Evolutionary conservation across 176 grass and related monocot genomes (phyloP).

Genomic region (Triticum aestivum): DNA sequence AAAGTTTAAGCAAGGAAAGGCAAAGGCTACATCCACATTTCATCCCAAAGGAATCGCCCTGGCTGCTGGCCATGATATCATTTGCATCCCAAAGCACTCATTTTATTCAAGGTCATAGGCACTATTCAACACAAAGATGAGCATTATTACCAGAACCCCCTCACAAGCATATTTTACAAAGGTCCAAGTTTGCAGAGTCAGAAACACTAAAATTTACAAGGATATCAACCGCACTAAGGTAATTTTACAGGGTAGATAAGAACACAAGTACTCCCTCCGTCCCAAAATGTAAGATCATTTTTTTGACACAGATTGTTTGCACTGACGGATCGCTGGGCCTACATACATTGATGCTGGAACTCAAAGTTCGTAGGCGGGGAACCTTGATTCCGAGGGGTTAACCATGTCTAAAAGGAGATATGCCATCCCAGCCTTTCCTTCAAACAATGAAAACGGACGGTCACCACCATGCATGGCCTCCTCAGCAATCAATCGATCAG

Average conservation of each 20-base stretch:
- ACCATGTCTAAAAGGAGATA: conserved; percentile 83
- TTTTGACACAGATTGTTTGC: not conserved
- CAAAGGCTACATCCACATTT: no score
- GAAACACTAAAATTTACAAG: conserved; percentile 26
- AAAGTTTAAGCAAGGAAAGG: no score
- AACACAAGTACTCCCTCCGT: not conserved
- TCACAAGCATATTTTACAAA: not conserved
- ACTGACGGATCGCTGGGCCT: not conserved
- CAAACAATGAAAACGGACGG: conserved; percentile 81
- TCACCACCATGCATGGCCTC: conserved; percentile 80
- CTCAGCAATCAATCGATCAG: conserved; percentile 56
- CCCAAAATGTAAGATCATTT: no score
- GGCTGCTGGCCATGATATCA: no score
- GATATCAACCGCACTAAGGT: not conserved
- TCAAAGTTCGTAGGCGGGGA: conserved; percentile 82
- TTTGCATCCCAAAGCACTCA: no score
- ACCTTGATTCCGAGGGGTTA: conserved; percentile 58
- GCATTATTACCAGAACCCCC: not conserved
- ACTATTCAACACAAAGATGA: not conserved
- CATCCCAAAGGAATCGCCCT: no score
- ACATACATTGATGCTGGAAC: not conserved
- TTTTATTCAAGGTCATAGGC: not conserved
- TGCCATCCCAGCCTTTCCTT: conserved; percentile 88
- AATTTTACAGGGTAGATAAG: conserved; percentile 11
- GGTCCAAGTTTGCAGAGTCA: not conserved